Evolutionary conservation across 768 basidiomycete species (phyloP).

Genomic region (Calocybe cyanea): DNA sequence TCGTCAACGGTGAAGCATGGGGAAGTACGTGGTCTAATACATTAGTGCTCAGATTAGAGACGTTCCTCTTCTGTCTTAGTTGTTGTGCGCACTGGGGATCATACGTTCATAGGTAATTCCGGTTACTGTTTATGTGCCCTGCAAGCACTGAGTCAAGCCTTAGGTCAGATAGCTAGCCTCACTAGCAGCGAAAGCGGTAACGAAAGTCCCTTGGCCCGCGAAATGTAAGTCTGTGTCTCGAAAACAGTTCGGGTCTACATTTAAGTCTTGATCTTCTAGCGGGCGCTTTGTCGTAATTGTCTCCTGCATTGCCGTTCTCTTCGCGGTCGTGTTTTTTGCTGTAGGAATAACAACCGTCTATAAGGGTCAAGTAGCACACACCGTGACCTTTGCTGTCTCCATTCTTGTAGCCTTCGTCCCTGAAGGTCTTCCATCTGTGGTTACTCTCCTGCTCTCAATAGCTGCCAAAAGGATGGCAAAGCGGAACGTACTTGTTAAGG

Average conservation of each 20-base stretch:
- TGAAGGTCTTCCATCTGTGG: constrained; percentile 63
- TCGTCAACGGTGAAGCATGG: constrained; percentile 72
- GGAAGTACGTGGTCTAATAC: constrained; percentile 41
- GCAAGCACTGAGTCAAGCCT: background rate
- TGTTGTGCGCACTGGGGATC: constrained; percentile 64
- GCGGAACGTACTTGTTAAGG: constrained; percentile 70
- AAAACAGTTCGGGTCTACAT: too few relatives aligned
- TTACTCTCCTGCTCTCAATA: constrained; percentile 63
- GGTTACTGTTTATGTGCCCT: too few relatives aligned
- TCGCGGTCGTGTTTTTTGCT: constrained; percentile 61
- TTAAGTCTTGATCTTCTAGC: constrained; percentile 24
- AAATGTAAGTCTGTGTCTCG: constrained; percentile 49
- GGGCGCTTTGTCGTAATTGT: constrained; percentile 59
- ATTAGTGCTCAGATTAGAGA: background rate
- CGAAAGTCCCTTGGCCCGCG: constrained; percentile 60
- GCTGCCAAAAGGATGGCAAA: constrained; percentile 70
- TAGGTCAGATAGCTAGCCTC: constrained; percentile 65
- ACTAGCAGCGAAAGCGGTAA: constrained; percentile 64
- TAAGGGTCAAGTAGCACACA: constrained; percentile 54
- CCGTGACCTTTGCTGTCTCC: constrained; percentile 61
- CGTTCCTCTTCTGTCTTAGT: constrained; percentile 29
- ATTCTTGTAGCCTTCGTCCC: constrained; percentile 60
- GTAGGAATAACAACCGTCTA: constrained; percentile 66
- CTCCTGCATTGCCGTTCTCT: constrained; percentile 56
- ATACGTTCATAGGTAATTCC: constrained; percentile 61